phyloP scores from a whole-genome alignment of 768 basidiomycete species.

The Tricholoma bakamatsutake region DNA sequence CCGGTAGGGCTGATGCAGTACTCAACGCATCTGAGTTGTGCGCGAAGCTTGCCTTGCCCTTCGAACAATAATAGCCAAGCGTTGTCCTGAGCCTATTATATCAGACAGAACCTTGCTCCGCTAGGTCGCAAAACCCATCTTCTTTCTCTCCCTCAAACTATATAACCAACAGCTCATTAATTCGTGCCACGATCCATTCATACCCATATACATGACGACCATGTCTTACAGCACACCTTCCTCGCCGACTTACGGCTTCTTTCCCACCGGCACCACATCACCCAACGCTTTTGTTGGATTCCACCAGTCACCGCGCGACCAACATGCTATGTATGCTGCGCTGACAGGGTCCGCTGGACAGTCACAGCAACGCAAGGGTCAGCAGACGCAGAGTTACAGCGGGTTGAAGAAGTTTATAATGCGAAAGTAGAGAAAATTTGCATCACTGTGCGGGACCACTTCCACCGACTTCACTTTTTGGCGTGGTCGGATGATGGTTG shows the following conservation, averaged over 20 bases:
- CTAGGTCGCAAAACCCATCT: slow-evolving; percentile 1
- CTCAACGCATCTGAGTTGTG: slow-evolving; percentile 2
- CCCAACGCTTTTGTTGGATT: slow-evolving; percentile 54
- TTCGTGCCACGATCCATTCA: slow-evolving; percentile 1
- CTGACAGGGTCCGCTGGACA: slow-evolving; percentile 26
- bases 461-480: background rate
- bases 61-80: too few relatives aligned
- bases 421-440: slow-evolving; percentile 21
- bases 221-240: slow-evolving; percentile 47
- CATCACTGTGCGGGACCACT: background rate
- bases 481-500: background rate
- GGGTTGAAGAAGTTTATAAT: slow-evolving; percentile 29
- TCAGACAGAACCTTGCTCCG: slow-evolving; percentile 7
- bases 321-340: slow-evolving; percentile 53
- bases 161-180: slow-evolving; percentile 4
- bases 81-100: slow-evolving; percentile 14
- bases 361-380: slow-evolving; percentile 11
- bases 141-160: slow-evolving; percentile 6
- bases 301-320: slow-evolving; percentile 56
- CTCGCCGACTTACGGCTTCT: slow-evolving; percentile 55
- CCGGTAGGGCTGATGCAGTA: slow-evolving; percentile 3
- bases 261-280: slow-evolving; percentile 48
- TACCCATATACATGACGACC: slow-evolving; percentile 17
- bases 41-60: slow-evolving; percentile 3
- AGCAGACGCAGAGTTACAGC: slow-evolving; percentile 17